Base-by-base conservation (phyloP, 345 rosid genomes). In the Cochlearia excelsa region DNA sequence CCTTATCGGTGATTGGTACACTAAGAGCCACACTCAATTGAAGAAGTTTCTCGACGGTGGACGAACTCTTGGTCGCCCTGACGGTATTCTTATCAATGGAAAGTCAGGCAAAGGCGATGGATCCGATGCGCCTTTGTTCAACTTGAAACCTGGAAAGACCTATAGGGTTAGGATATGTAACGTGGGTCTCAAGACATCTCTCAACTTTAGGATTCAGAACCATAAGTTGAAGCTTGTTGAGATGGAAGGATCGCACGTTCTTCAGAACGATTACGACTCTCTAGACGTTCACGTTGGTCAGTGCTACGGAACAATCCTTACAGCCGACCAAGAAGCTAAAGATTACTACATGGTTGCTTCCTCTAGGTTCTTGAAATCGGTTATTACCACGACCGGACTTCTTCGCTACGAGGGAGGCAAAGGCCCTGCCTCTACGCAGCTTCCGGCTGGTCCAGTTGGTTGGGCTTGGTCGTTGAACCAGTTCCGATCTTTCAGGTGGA, bases 391-490 rank as follows among this genome's bases (percentile, higher is more conserved):
- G 5, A 80, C 75, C 1, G 80, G 75, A 46, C 66, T 80, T 69
- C 72, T 86, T 66, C 64, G 82, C 7, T 86, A 86, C 49, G 69
- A 69, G 3, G 72, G 66, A 41, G 66, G 84, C 9, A 74, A 75
- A 44, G 81, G 66, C 3, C 61, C 64, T 0, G 85, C 94, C 50
- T 78, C 84, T 35, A 54, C 81, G 0, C 61, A 58, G 48, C 72
- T 83, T 9, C 90, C 90, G 0, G 30, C 55, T 11, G 74, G 80
- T 8, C 90, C 94, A 1, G 78, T 68, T 5, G 85, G 87, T 6
- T 83, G 87, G 94, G 85, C 75, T 6, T 86, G 87, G 90, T 86
- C 94, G 0, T 67, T 83, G 56, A 83, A 86, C 58, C 94, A 86
- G 56, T 83, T 86, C 73, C 79, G 90, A 6, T 67, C 94, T 42